Conservation (phyloP, 257 asterid species). For the Plantago major region DNA sequence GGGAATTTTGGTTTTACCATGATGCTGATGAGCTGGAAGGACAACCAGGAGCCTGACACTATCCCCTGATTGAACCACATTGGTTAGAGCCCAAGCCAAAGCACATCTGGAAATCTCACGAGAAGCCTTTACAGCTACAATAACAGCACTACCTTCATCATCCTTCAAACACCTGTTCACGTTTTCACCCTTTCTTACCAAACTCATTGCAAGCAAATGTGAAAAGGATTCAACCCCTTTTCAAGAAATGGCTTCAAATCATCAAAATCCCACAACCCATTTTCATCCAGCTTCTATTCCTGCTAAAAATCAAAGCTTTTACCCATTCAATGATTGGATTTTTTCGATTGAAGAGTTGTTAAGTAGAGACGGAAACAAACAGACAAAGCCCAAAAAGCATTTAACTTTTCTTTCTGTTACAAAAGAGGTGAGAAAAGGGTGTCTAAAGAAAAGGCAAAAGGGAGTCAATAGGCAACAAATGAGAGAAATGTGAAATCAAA, state of each 20-base stretch:
- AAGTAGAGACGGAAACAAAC: conserved; percentile 3
- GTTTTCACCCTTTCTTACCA: conserved; percentile 37
- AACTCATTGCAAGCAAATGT: conserved; percentile 39
- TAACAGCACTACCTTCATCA: conserved; percentile 37
- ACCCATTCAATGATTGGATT: conserved; percentile 17
- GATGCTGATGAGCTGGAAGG: conserved; percentile 45
- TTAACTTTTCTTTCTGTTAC: neutral
- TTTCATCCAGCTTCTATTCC: conserved; percentile 12
- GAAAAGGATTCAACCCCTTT: neutral
- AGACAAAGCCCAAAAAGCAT: too few species aligned
- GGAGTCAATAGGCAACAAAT: conserved; percentile 36
- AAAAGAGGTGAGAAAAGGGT: neutral
- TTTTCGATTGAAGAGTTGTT: neutral
- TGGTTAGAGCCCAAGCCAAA: conserved; percentile 73
- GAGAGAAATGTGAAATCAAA: conserved; percentile 37
- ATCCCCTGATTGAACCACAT: conserved; percentile 71
- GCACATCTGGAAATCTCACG: conserved; percentile 64
- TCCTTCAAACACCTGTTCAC: conserved; percentile 29
- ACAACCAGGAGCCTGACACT: conserved; percentile 61
- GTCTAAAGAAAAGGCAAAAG: neutral
- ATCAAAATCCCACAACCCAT: conserved; percentile 11
- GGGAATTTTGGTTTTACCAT: conserved; percentile 31
- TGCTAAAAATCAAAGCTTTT: conserved; percentile 11
- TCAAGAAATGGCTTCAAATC: conserved; percentile 13
- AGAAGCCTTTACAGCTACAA: conserved; percentile 70